A percentile compares a stretch with the other conserved stretches of the same genome.
Conservation (phyloP, 805 yeast species). For the Cyberlindnera xishuangbannaensis region DNA sequence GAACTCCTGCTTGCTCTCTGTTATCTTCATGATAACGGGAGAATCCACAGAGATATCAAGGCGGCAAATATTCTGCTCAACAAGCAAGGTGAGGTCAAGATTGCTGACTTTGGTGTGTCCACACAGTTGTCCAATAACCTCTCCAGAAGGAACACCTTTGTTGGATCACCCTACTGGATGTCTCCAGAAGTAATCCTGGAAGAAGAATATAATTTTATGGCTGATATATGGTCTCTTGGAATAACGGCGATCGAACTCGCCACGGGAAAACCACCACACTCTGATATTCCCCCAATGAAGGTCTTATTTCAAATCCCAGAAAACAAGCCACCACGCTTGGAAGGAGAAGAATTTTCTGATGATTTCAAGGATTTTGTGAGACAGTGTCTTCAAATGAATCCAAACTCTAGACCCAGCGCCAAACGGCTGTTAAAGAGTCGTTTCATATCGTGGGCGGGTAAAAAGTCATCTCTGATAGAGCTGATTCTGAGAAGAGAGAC, state of each 20-base stretch:
- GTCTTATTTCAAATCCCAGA: slow-evolving; percentile 36
- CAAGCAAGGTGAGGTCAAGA: slow-evolving; percentile 66
- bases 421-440: slow-evolving; percentile 54
- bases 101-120: slow-evolving; percentile 96
- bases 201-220: slow-evolving; percentile 79
- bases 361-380: slow-evolving; percentile 65
- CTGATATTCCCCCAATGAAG: slow-evolving; percentile 51
- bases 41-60: slow-evolving; percentile 89
- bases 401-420: slow-evolving; percentile 62
- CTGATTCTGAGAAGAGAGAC: slow-evolving; percentile 38
- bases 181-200: slow-evolving; percentile 96
- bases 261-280: slow-evolving; percentile 96
- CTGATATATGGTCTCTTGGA: slow-evolving; percentile 97
- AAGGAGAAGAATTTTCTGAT: slow-evolving; percentile 70
- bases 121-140: slow-evolving; percentile 67
- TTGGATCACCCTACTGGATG: slow-evolving; percentile 97
- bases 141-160: slow-evolving; percentile 58
- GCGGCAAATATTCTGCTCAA: slow-evolving; percentile 85
- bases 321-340: slow-evolving; percentile 85
- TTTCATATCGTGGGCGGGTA: slow-evolving; percentile 37
- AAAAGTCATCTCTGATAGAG: slow-evolving; percentile 29
- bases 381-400: slow-evolving; percentile 67
- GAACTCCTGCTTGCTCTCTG: slow-evolving; percentile 70
- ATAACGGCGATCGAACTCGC: slow-evolving; percentile 91
- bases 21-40: slow-evolving; percentile 69